phyloP scores from a whole-genome alignment of 257 asterid genomes.

The Anisodus tanguticus region DNA sequence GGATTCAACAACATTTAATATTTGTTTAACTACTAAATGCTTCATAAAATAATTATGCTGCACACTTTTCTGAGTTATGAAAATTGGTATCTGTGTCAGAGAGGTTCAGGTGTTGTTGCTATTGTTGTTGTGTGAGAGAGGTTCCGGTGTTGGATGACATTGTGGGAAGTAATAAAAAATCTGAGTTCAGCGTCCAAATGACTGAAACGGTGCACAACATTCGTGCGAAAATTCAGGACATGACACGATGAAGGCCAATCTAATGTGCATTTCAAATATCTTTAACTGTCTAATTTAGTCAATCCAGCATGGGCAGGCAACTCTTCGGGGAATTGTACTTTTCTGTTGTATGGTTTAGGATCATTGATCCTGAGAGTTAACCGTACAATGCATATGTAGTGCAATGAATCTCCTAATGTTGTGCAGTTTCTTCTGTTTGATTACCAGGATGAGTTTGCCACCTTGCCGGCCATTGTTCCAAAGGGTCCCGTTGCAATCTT shows the following conservation, averaged over 20 bases:
- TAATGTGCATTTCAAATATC: background rate
- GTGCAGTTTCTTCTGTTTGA: slow-evolving; percentile 16
- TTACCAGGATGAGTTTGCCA: slow-evolving; percentile 76
- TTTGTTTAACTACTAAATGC: background rate
- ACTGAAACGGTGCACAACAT: background rate
- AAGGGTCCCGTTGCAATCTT: slow-evolving; percentile 75
- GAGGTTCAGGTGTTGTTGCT: background rate
- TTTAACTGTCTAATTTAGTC: background rate
- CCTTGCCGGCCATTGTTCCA: slow-evolving; percentile 71
- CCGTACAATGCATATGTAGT: background rate
- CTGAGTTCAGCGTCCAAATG: background rate
- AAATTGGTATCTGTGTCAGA: slow-evolving; percentile 9
- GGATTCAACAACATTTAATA: background rate
- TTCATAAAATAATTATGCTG: background rate
- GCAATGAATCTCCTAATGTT: slow-evolving; percentile 11
- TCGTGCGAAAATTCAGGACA: background rate
- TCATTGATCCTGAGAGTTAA: background rate
- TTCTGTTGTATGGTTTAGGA: slow-evolving; percentile 13
- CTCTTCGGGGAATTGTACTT: background rate
- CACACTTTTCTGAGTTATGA: background rate
- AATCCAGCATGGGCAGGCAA: background rate
- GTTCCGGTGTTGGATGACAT: background rate
- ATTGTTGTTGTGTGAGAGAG: background rate
- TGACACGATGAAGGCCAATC: background rate
- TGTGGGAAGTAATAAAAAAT: background rate